phyloP scores from a whole-genome alignment of 2,329 filamentous ascomycete genomes.

The Hymenoscyphus linearis region DNA sequence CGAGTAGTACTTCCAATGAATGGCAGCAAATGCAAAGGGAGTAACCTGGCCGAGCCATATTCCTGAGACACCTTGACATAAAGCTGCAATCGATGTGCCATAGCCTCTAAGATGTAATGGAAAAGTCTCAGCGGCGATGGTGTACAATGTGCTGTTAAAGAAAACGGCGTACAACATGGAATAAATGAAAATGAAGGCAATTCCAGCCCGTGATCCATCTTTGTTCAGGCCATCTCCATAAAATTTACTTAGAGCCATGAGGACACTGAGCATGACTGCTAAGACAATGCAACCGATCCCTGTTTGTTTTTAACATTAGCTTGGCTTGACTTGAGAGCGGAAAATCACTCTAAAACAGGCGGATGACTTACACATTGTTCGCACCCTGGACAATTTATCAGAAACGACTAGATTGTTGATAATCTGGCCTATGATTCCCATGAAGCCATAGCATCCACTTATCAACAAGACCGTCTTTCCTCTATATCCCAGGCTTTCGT shows the following conservation, averaged over 20 bases:
- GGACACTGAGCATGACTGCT: slow-evolving; percentile 26
- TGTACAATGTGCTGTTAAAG: slow-evolving; percentile 36
- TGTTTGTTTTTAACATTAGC: slow-evolving; percentile 3
- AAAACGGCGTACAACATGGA: slow-evolving; percentile 34
- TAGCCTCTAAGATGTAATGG: slow-evolving; percentile 31
- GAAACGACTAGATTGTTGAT: slow-evolving; percentile 32
- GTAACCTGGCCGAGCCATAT: slow-evolving; percentile 33
- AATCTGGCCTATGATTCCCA: slow-evolving; percentile 34
- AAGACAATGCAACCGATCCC: slow-evolving; percentile 27
- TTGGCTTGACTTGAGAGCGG: background rate
- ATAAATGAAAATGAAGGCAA: slow-evolving; percentile 37
- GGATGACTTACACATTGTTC: slow-evolving; percentile 28
- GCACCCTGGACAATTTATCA: slow-evolving; percentile 33
- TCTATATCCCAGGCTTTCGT: slow-evolving; percentile 32
- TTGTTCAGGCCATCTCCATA: slow-evolving; percentile 24
- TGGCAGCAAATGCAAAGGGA: slow-evolving; percentile 33
- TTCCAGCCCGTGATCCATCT: slow-evolving; percentile 30
- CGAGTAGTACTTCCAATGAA: slow-evolving; percentile 37
- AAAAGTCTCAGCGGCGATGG: slow-evolving; percentile 33
- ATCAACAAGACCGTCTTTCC: slow-evolving; percentile 33
- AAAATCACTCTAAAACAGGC: background rate
- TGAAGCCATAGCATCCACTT: slow-evolving; percentile 34
- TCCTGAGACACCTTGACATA: slow-evolving; percentile 28
- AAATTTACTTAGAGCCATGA: slow-evolving; percentile 25
- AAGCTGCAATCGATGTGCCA: slow-evolving; percentile 31